Base-by-base conservation (phyloP, 2,329 filamentous ascomycete species). In the Biscogniauxia marginata region DNA sequence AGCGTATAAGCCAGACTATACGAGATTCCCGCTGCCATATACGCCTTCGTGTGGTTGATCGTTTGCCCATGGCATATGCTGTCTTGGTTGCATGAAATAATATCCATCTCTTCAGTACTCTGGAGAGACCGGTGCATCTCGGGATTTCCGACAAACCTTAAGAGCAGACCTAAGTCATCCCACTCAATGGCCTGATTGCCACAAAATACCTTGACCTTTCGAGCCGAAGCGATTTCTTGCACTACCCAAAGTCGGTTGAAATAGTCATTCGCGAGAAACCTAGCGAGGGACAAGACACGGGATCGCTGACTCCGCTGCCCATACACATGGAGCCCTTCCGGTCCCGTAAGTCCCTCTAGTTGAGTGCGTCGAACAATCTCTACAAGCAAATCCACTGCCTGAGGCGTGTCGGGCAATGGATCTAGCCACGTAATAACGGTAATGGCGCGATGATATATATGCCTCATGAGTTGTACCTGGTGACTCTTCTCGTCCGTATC, bases 341-440 rank as follows among this genome's bases (percentile, higher is more conserved):
- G 9, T 19, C 44, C 51, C 3, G 54, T 59, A 4, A 59, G 48
- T 7, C 51, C 54, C 7, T 23, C 48, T 3, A 54, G 51, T 18
- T 20, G 34, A 18, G 47, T 46, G 4, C 51, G 51, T 18, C 24
- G 34, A 18, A 44, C 6, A 25, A 59, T 56, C 34, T 53, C 51
- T 9, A 49, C 13, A 25, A 55, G 20, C 18, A 53, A 44, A 25
- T 51, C 54, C 8, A 59, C 46, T 24, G 46, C 49, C 43, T 54
- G 23, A 7, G n/a, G 9, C 1, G 51, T 49, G 23, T 55, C 55
- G 21, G 49, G 55, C 20, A 52, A 46, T 8, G 55, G 52, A 50
- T 57, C 51, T 1, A 62, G 59, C 57, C 57, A 64, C 34, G 62
- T 47, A 20, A 60, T 52, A 4, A 63, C 54, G 23, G n/a, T 43